A percentile compares a stretch with the other conserved stretches of the same genome.
phyloP scores from a whole-genome alignment of 176 grass and related monocot species.

The Rhynchospora pubera region DNA sequence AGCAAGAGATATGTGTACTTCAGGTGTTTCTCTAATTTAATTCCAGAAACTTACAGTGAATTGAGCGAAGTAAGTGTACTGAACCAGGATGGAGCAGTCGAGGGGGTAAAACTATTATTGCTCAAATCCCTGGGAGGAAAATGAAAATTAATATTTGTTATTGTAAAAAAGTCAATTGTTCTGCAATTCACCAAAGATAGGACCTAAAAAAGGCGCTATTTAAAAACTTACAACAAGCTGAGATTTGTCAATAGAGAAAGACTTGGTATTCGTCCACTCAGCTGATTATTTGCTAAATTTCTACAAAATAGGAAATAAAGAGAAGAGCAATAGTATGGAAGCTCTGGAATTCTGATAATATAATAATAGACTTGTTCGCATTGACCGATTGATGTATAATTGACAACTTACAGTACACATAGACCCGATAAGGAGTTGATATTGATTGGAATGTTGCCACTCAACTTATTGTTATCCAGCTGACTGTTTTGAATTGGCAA shows the following conservation, averaged over 20 bases:
- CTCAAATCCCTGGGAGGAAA: conserved; percentile 52
- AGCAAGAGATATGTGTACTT: background rate
- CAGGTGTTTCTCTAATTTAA: background rate
- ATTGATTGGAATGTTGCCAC: conserved; percentile 38
- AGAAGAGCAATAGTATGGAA: background rate
- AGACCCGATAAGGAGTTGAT: conserved; percentile 38
- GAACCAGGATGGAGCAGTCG: conserved; percentile 53
- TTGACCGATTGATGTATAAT: background rate
- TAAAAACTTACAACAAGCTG: conserved; percentile 49
- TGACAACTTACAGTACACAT: conserved; percentile 60
- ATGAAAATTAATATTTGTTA: conserved; percentile 9
- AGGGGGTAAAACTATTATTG: conserved; percentile 60
- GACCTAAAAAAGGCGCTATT: background rate
- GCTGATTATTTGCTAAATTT: conserved; percentile 60
- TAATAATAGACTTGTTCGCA: conserved; percentile 5
- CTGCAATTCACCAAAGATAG: conserved; percentile 4
- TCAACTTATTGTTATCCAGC: conserved; percentile 58
- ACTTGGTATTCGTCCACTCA: conserved; percentile 43
- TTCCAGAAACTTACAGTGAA: conserved; percentile 50
- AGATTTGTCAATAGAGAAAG: conserved; percentile 42
- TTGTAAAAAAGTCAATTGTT: background rate
- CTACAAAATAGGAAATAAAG: conserved; percentile 27
- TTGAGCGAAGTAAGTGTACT: conserved; percentile 34
- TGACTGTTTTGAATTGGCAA: conserved; percentile 29
- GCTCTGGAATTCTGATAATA: background rate